Evolutionary conservation across 176 grass and related monocot species (phyloP), one percentile per base, ranked within the genome.

Genomic region (Oryza brachyantha): DNA sequence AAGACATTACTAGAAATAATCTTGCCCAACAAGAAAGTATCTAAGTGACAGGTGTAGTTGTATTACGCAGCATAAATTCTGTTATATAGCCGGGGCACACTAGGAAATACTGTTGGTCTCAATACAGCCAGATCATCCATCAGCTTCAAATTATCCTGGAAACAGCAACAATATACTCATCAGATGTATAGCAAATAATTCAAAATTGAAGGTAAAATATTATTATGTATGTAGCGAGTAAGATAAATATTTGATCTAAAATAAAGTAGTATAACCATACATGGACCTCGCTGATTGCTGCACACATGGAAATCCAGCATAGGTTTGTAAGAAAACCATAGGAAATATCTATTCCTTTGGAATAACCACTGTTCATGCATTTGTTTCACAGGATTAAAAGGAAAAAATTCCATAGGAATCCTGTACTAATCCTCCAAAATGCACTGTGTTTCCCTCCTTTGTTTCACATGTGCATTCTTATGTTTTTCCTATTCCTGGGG

Each of bases 91-190:
- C 92, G 88, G 66, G 96, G 96, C 40, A 99, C 92, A 64, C 96
- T 95, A 74, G 87, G 29, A 14, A 99, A 99, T 64, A 99, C 37
- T 22, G 96, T 99, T 68, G 96, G 96, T 64, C 96, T 93, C 78
- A 99, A 84, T 84, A 40, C 81, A 80, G 89, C 88, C 71, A 99
- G 78, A 87, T 99, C 96, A 60, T 99, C 96, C 87, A 99, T 99
- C 81, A 99, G 80, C 79, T 99, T 98, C 84, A 98, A 81, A 79
- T 91, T 99, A 87, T 99, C 95, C 95, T 98, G 89, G 21, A 78
- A 81, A 68, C 69, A 64, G 68, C 41, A 79, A 40, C 52, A 61
- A 74, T 77, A 45, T 31, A 79, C 35, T 17, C 77, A 45, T 65
- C 46, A 46, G 63, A 24, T 26, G 68, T 16, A 37, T 54, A 38